A percentile compares a stretch with the other conserved stretches of the same genome.
phyloP scores from a whole-genome alignment of 2,329 filamentous ascomycete genomes.

The Domatiomyces globalis region DNA sequence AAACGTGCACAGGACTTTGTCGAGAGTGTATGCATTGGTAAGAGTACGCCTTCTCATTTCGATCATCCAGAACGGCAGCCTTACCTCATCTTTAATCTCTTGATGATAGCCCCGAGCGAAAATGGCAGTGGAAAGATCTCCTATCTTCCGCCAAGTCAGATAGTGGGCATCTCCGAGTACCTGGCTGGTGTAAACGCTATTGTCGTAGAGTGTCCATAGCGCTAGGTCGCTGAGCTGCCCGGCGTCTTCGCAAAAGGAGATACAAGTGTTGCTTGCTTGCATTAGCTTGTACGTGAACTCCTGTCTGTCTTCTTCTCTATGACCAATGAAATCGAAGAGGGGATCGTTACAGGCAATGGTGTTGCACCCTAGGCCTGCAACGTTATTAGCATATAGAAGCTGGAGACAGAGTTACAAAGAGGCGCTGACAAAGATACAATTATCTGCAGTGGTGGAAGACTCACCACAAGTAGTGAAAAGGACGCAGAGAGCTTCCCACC shows the following conservation, averaged over 20 bases:
- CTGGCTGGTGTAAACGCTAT: constrained; percentile 9
- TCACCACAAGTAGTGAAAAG: constrained; percentile 28
- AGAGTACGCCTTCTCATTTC: constrained; percentile 28
- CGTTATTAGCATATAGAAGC: too few relatives aligned
- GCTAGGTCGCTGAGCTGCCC: constrained; percentile 9
- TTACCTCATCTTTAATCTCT: too few relatives aligned
- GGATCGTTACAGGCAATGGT: too few relatives aligned
- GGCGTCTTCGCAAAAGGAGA: constrained; percentile 1
- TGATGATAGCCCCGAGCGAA: constrained; percentile 35
- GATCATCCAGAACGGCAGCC: constrained; percentile 20
- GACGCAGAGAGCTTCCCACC: constrained; percentile 30
- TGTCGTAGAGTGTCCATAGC: constrained; percentile 25
- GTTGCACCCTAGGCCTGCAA: too few relatives aligned
- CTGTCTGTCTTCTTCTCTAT: constrained; percentile 16
- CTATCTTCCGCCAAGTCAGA: constrained; percentile 34
- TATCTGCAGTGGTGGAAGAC: constrained; percentile 22
- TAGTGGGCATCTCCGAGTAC: constrained; percentile 25
- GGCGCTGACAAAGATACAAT: constrained; percentile 19
- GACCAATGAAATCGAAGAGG: too few relatives aligned
- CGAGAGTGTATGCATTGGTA: constrained; percentile 31
- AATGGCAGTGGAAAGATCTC: constrained; percentile 33
- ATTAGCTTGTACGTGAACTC: constrained; percentile 22
- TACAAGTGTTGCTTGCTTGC: constrained; percentile 21
- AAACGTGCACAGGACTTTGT: constrained; percentile 37
- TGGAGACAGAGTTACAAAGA: constrained; percentile 14